Conservation (phyloP, 257 asterid species). For the Solanum ossicruentum region DNA sequence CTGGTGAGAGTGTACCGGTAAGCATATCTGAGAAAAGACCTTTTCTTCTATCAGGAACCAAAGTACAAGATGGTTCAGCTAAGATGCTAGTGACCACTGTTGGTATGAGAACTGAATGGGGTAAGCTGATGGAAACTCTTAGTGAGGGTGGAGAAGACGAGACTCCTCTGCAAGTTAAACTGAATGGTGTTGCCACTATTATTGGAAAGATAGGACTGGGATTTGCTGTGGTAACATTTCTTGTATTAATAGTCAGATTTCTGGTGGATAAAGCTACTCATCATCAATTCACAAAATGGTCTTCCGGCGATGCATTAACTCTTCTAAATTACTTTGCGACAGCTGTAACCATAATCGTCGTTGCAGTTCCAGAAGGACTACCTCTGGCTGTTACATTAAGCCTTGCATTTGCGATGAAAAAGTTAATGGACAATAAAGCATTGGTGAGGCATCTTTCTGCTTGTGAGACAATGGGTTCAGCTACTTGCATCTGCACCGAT, state of each 20-base stretch:
- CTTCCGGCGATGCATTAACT: conserved; percentile 54
- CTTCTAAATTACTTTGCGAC: conserved; percentile 86
- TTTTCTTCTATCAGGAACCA: conserved; percentile 71
- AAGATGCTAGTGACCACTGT: conserved; percentile 94
- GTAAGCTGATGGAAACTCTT: conserved; percentile 87
- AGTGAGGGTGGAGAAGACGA: conserved; percentile 96
- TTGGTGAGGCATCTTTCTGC: conserved; percentile 89
- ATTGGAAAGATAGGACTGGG: conserved; percentile 85
- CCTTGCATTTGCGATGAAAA: conserved; percentile 92
- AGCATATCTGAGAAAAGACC: conserved; percentile 62
- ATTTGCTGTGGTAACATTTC: conserved; percentile 65
- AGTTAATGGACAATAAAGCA: conserved; percentile 74
- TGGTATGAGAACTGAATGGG: conserved; percentile 99
- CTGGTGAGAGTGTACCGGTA: conserved; percentile 92
- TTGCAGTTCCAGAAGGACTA: conserved; percentile 97
- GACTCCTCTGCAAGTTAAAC: conserved; percentile 96
- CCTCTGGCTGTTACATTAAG: conserved; percentile 94
- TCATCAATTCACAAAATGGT: conserved; percentile 55
- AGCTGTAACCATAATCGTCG: conserved; percentile 93
- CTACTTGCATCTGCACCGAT: conserved; percentile 87
- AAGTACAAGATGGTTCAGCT: conserved; percentile 87
- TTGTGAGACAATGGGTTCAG: conserved; percentile 99
- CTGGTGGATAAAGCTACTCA: conserved; percentile 51
- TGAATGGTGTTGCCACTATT: conserved; percentile 89
- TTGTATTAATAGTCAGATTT: conserved; percentile 53